These are phyloP conservation scores for Hsuehochloa calcarea DNA, from an alignment of 176 grass and related monocot genomes.

Conservation along the genomic window DNA sequence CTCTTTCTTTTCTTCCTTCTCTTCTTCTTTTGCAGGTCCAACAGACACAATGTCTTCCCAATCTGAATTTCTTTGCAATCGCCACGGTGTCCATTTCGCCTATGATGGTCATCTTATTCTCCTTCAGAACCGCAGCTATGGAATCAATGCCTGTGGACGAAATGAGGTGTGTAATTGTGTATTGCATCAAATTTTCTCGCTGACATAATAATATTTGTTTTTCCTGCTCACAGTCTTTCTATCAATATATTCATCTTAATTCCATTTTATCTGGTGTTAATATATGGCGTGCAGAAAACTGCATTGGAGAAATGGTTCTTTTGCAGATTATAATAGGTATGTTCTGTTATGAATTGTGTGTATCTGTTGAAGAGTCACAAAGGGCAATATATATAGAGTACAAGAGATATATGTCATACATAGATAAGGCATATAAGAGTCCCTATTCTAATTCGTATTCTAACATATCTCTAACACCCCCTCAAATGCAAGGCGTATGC, in stretches of 20 bases:
- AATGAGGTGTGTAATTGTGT: constrained; percentile 27
- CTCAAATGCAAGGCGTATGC: too few species aligned
- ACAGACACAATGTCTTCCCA: constrained; percentile 83
- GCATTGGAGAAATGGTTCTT: neutral
- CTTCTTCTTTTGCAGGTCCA: constrained; percentile 89
- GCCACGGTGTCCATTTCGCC: constrained; percentile 86
- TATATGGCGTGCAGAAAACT: neutral
- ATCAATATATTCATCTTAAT: neutral
- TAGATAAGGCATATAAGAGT: too few species aligned
- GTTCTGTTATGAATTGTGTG: too few species aligned
- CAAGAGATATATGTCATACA: too few species aligned
- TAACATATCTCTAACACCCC: too few species aligned
- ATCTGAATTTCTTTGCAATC: constrained; percentile 86
- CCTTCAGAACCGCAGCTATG: constrained; percentile 85
- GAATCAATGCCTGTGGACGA: constrained; percentile 68
- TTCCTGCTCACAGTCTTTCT: neutral
- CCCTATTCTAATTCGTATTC: too few species aligned
- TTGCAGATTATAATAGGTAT: neutral
- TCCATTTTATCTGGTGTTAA: constrained; percentile 20
- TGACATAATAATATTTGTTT: neutral
- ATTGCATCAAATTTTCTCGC: constrained; percentile 29
- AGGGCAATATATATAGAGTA: too few species aligned
- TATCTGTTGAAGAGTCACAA: too few species aligned
- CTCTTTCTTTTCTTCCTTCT: constrained; percentile 84
- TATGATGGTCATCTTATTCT: constrained; percentile 85